Evolutionary conservation across 805 yeast species (phyloP), one percentile per base, ranked within the genome.

Genomic region (Zygosaccharomyces pseudorouxii): DNA sequence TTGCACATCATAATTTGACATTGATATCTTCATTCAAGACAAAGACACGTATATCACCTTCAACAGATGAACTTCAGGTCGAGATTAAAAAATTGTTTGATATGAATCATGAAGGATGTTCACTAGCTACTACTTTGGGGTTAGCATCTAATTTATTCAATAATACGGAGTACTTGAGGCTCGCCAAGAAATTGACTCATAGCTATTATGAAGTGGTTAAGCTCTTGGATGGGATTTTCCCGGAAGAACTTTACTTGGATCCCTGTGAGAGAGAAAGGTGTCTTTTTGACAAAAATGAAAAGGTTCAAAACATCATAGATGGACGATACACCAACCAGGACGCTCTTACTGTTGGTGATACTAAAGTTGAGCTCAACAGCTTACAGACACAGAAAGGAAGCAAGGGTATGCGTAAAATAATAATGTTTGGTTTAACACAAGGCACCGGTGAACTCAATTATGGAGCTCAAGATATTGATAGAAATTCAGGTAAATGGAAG

Each of bases 111-210:
- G 63, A 77, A 41, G 60, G 76, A 5, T 80, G 85, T 55, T 77
- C 74, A 48, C 65, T 77, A 3, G 83, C 82, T 12, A 79, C 82
- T 2, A 77, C 76, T 73, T 67, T 75, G 56, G 77, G 77, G 0
- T 56, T 79, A 22, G 79, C 78, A 1, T 67, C 78, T 5, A 71
- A 65, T 40, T 47, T 77, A 1, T 68, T 78, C 16, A 35, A 31
- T 12, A 12, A 22, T 22, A 49, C 49, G 1, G 42, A 28, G 7
- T 43, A 46, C 19, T 30, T 40, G 4, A 47, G 54, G 31, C 50
- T 68, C n/a, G 83, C 78, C 3, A 64, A 60, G 18, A 62, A 70
- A 35, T 49, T 80, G 8, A 71, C 82, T 0, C 60, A 70, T 38
- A 81, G 83, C 5, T 80, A 84, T 56, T 71, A 69, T 37, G 63